Base-by-base conservation (phyloP, 2,329 filamentous ascomycete species). In the Aspergillus flavus region DNA sequence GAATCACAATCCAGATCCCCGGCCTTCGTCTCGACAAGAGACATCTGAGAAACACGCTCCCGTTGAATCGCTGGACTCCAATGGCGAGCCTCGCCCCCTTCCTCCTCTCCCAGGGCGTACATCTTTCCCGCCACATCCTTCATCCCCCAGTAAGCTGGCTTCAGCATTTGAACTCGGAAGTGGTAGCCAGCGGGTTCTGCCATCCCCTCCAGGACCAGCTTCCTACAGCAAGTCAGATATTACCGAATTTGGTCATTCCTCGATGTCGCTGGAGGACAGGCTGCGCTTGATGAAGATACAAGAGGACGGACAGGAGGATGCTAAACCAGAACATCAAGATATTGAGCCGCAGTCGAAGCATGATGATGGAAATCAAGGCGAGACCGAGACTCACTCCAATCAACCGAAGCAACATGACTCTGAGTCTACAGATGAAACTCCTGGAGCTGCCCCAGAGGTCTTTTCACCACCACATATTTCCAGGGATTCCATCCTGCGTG, bases 401-500 rank as follows among this genome's bases (percentile, higher is more conserved):
- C 69, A 69, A 39, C 65, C 62, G 4, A 68, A 71, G 5, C 74
- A 79, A 36, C 72, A 79, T 56, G 73, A 71, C 54, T 71, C 53
- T 19, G n/a, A 66, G 14, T 30, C 48, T 14, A 21, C 56, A 12
- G 61, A 65, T 36, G 50, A 61, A 11, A 14, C 55, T 10, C 32
- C 23, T 7, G 52, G 36, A 48, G 87, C 89, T 23, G 86, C 89
- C 60, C 83, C 84, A 76, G 89, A 69, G 85, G 85, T 59, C 79
- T 84, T 61, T 83, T 85, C 71, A 16, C 92, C 89, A 21, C 85
- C 91, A 12, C 90, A 90, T 60, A 96, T 98, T 73, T 97, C 94
- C 10, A 88, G 94, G 43, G 95, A 98, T 75, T 97, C 94, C 0
- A 98, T 98, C 69, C 83, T 98, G 71, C 89, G 92, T 59, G 93